Percentiles rank a stretch among this genome's conserved stretches.
Evolutionary conservation across 1,284 basidiomycete species (phyloP).

Genomic region (Athelia sp.): DNA sequence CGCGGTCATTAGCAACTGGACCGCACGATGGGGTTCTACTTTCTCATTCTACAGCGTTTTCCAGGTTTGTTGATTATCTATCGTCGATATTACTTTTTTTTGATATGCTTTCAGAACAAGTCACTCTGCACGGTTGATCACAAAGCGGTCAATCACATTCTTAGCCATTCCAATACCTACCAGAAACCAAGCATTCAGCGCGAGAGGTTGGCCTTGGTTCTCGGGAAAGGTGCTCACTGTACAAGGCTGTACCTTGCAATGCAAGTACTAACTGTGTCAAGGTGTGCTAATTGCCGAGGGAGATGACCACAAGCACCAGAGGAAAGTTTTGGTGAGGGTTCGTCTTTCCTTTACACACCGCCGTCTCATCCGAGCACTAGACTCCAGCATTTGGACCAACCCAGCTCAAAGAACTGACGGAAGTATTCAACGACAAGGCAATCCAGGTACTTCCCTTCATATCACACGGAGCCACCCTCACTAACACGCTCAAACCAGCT

Average conservation of each 20-base stretch:
- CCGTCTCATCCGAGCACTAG: background rate
- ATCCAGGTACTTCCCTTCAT: background rate
- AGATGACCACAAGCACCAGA: background rate
- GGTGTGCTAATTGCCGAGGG: background rate
- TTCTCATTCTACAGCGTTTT: background rate
- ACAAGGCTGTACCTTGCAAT: too few species aligned
- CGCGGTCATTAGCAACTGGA: background rate
- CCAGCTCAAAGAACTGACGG: background rate
- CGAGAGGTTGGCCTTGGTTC: background rate
- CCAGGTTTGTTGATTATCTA: background rate
- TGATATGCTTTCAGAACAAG: conserved; percentile 14
- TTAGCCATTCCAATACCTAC: conserved; percentile 1
- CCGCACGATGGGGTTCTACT: background rate
- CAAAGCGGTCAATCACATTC: conserved; percentile 5
- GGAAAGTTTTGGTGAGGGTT: background rate
- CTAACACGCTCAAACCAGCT: background rate
- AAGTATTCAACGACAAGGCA: background rate
- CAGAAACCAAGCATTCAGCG: conserved; percentile 1
- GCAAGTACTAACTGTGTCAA: too few species aligned
- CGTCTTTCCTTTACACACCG: background rate
- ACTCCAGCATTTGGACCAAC: background rate
- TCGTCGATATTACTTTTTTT: background rate
- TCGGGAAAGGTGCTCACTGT: background rate
- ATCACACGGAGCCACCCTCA: background rate
- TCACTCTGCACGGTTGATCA: conserved; percentile 1